Percentiles rank a stretch among this genome's conserved stretches.
Evolutionary conservation across 306 rosid species (phyloP).

Genomic region (Canavalia ensiformis): DNA sequence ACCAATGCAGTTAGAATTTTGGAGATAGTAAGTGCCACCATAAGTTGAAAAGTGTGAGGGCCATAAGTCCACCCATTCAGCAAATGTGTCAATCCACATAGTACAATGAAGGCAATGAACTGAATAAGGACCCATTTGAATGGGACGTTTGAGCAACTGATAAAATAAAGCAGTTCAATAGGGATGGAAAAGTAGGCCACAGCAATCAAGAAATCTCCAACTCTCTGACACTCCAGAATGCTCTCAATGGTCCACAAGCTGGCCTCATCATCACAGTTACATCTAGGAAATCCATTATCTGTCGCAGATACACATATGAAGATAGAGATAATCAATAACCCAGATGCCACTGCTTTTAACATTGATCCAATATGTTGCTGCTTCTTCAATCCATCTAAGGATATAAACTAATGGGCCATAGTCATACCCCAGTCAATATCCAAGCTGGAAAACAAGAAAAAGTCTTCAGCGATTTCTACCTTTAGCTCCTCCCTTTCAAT

Average conservation of each 20-base stretch:
- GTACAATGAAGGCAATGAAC: conserved; percentile 95
- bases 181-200: conserved; percentile 99
- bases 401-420: conserved; percentile 47
- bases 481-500: conserved; percentile 52
- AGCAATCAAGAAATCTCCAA: conserved; percentile 96
- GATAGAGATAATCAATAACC: conserved; percentile 67
- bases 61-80: conserved; percentile 99
- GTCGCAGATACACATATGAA: conserved; percentile 66
- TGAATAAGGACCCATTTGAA: conserved; percentile 98
- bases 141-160: conserved; percentile 97
- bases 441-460: too few relatives aligned
- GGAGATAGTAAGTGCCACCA: conserved; percentile 94
- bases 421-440: conserved; percentile 40
- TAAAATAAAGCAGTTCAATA: conserved; percentile 89
- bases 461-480: background rate
- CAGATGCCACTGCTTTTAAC: conserved; percentile 83
- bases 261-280: conserved; percentile 96
- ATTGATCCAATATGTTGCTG: conserved; percentile 71
- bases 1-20: conserved; percentile 97
- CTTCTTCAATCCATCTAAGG: conserved; percentile 79
- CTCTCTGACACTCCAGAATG: conserved; percentile 93
- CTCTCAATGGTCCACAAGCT: conserved; percentile 89
- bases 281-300: conserved; percentile 73
- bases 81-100: conserved; percentile 96
- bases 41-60: conserved; percentile 96